These are phyloP conservation scores for Ochromonas danica DNA, from an alignment of 108 stramenopile genomes.

Conservation along the genomic window DNA sequence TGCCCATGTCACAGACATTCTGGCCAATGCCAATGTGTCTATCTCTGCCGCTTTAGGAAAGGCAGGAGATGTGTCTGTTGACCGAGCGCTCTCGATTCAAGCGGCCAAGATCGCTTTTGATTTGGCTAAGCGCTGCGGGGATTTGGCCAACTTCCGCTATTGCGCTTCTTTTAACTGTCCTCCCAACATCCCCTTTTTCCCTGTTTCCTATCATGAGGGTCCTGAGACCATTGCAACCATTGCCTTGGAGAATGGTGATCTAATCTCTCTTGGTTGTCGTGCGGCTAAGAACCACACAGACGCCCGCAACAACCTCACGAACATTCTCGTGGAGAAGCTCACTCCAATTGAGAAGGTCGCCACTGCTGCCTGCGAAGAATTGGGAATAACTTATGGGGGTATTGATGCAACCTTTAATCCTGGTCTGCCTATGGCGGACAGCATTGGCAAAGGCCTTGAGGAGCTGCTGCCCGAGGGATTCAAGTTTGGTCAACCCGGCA, in stretches of 20 bases:
- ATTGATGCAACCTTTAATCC: conserved; percentile 40
- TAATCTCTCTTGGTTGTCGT: background rate
- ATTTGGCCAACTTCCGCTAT: conserved; percentile 40
- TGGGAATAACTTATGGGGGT: background rate
- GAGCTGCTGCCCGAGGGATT: background rate
- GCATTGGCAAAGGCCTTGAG: background rate
- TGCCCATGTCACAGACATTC: background rate
- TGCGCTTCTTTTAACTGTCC: background rate
- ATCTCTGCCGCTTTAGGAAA: conserved; percentile 1
- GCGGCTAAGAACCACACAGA: background rate
- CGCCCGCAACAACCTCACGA: background rate
- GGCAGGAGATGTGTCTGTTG: background rate
- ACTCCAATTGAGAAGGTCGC: background rate
- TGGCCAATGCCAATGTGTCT: background rate
- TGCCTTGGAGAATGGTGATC: conserved; percentile 33
- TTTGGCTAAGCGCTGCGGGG: background rate
- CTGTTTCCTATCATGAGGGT: conserved; percentile 29
- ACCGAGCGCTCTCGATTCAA: background rate
- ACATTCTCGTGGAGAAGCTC: background rate
- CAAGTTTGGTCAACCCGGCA: background rate
- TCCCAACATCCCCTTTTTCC: conserved; percentile 41
- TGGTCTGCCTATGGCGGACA: conserved; percentile 25
- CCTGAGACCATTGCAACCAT: background rate
- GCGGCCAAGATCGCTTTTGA: too few relatives aligned
- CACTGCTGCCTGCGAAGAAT: background rate